Percentiles rank a stretch among this genome's conserved stretches.
Evolutionary conservation across 2,329 filamentous ascomycete genomes (phyloP).

Genomic region (Coniochaeta sp.): DNA sequence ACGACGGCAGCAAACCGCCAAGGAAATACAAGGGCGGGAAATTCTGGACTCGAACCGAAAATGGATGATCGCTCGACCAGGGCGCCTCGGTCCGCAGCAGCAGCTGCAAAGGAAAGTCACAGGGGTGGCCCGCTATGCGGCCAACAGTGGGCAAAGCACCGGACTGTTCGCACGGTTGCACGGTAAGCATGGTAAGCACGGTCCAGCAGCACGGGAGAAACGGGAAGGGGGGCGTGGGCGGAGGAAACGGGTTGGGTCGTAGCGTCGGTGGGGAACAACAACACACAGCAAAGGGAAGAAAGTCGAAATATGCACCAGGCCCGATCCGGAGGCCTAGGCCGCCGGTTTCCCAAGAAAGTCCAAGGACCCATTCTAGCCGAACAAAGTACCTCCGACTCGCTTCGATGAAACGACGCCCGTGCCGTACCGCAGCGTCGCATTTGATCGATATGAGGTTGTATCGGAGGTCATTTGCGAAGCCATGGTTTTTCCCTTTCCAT

Average conservation of each 20-base stretch:
- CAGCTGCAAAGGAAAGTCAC: slow-evolving; percentile 2
- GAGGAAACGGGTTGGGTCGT: too few species aligned
- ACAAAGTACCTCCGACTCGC: background rate
- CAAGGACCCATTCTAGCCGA: background rate
- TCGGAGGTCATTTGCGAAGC: background rate
- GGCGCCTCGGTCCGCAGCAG: slow-evolving; percentile 4
- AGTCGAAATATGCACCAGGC: slow-evolving; percentile 5
- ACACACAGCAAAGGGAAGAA: too few species aligned
- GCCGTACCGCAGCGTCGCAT: slow-evolving; percentile 1
- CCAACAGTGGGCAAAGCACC: background rate
- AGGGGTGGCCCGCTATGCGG: background rate
- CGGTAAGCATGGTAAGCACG: background rate
- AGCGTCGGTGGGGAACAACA: too few species aligned
- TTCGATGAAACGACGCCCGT: background rate
- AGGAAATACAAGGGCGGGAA: background rate
- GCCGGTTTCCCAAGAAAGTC: background rate
- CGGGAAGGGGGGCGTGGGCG: background rate
- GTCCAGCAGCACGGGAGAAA: background rate
- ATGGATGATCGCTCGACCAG: background rate
- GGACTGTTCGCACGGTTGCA: background rate
- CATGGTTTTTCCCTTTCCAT: too few species aligned
- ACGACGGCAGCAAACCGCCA: background rate
- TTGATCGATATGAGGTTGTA: background rate
- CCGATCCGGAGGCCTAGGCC: slow-evolving; percentile 2
- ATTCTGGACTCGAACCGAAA: background rate